A percentile compares a stretch with the other conserved stretches of the same genome.
phyloP scores from a whole-genome alignment of 2,329 filamentous ascomycete genomes.

The Ophiocordyceps camponoti-leonardi region DNA sequence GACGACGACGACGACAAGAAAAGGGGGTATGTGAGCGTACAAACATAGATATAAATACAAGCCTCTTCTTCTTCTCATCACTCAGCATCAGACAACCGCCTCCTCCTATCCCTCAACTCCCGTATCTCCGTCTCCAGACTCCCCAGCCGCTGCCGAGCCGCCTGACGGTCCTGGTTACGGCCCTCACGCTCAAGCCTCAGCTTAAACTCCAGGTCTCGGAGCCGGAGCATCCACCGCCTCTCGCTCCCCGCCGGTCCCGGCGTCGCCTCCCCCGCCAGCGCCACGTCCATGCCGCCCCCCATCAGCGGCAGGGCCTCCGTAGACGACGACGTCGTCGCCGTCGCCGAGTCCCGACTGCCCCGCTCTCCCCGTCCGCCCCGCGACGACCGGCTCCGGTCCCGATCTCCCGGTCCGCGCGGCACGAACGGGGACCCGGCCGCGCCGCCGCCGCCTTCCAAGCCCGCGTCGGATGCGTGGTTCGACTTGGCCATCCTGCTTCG shows the following conservation, averaged over 20 bases:
- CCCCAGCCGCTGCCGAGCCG: conserved; percentile 63
- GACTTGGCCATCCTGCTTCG: conserved; percentile 30
- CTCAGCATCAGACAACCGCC: conserved; percentile 13
- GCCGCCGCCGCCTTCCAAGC: conserved; percentile 14
- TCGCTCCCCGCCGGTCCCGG: conserved; percentile 25
- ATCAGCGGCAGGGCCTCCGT: background rate
- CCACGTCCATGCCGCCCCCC: conserved; percentile 11
- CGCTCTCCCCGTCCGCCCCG: conserved; percentile 10
- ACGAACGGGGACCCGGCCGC: conserved; percentile 30
- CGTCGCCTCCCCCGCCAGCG: conserved; percentile 5
- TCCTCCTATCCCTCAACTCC: conserved; percentile 47
- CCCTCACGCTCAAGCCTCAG: conserved; percentile 83
- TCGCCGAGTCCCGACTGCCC: conserved; percentile 13
- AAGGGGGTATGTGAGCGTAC: too few relatives aligned
- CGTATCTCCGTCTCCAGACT: conserved; percentile 61
- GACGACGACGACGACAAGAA: too few relatives aligned
- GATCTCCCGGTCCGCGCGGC: conserved; percentile 31
- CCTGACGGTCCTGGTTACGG: conserved; percentile 65
- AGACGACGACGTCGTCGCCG: conserved; percentile 7
- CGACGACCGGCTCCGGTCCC: conserved; percentile 23
- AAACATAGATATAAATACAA: too few relatives aligned
- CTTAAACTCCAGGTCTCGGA: conserved; percentile 75
- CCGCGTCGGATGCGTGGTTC: conserved; percentile 11
- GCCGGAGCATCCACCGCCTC: conserved; percentile 67
- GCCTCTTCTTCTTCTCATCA: conserved; percentile 1